Base-by-base conservation (phyloP, 1,139 yeast genomes). In the Geotrichum phurueaensis region DNA sequence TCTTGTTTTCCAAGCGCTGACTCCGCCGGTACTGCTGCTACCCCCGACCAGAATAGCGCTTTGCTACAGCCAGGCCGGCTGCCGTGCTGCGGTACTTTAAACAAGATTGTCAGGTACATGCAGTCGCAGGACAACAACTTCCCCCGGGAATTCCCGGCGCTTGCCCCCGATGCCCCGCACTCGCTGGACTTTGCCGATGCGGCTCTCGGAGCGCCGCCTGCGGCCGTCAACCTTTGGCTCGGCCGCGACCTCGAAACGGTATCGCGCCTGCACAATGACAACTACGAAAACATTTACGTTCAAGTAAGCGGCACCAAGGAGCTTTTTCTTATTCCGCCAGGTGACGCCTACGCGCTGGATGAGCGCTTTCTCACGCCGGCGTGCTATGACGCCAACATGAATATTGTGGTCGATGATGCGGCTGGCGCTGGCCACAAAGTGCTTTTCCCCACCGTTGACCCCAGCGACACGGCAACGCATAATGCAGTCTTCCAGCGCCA, bases 221-320 rank as follows among this genome's bases (percentile, higher is more conserved):
- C 71, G 29, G 77, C 78, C 1, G 72, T 74, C 25, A 76, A 76
- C 59, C 57, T 76, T 51, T 76, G 79, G 79, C 70, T 76, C n/a
- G 79, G 79, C 48, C 43, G 45, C 10, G 68, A 69, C 51, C 51
- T 60, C 13, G 63, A 68, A 12, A 74, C 77, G 27, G 68, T 71
- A 1, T 74, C 78, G 2, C 66, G 78, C n/a, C 68, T 76, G 22
- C 79, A 76, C 64, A 73, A 70, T 61, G 72, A 76, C 67, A 74
- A 75, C 54, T 76, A 72, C 62, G 79, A 76, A 62, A 76, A 76
- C 58, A 63, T 76, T 9, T 76, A 72, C 64, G 65, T 70, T 18
- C 79, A 76, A 60, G 63, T 76, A 10, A 39, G 67, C 2, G 79
- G 79, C 15, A 58, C 62, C 29, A 76, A 76, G 62, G 65, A 67